Evolutionary conservation across 2,329 filamentous ascomycete genomes (phyloP), one percentile per base, ranked within the genome.

Genomic region (Akanthomyces lecanii): DNA sequence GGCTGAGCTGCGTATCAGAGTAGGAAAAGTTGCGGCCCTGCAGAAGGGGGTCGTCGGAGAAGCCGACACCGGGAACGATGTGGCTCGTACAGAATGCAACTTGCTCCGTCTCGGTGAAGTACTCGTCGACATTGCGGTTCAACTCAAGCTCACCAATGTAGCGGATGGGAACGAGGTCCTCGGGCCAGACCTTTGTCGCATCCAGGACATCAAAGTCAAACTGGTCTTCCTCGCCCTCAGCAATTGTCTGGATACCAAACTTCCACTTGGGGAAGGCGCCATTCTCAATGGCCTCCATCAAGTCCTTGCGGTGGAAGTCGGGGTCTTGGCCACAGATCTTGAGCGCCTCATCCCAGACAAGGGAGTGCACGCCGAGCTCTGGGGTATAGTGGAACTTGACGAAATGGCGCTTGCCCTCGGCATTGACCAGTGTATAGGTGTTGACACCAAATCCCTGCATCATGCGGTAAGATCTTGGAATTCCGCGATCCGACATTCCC

Each of bases 391-490:
- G 85, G 71, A 92, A 93, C 75, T 94, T 94, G 73, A 91, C 88
- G 67, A 92, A 92, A 63, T 84, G 80, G 1, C 87, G 82, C 71
- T 90, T 83, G 25, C 89, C 89, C 66, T 89, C 81, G 28, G 81
- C 82, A 65, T 92, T 92, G 65, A 81, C 79, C 2, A 92, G 80
- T 0, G 84, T 89, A 69, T 81, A 94, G 0, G 91, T 93, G 74
- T 94, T 92, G 68, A 94, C 90, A 61, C 90, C 90, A 63, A 93
- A 94, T 0, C 90, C 90, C 67, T 94, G 89, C 88, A 94, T 92
- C 89, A 92, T 92, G 28, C 90, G 86, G 75, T 82, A 92, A 0
- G 88, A 91, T 2, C 89, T 83, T 1, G 90, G 90, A 62, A 91
- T 91, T 0, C 81, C 81, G 33, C 89, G 82, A 71, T 92, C 90